Conservation (phyloP, 1,139 yeast genomes). For the Yamadazyma membranifaciens region DNA sequence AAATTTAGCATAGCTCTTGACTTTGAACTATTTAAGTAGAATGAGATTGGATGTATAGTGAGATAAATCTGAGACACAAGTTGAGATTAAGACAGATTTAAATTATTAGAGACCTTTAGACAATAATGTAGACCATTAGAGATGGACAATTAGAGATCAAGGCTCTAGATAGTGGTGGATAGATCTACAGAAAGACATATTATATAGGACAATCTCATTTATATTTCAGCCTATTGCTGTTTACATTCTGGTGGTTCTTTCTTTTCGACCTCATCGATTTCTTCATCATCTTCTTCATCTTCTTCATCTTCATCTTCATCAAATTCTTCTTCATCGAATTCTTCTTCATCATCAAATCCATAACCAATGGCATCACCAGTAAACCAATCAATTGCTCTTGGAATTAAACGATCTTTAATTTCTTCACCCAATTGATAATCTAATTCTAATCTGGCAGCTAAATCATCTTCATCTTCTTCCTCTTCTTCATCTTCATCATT, state of each 20-base stretch:
- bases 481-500: constrained; percentile 44
- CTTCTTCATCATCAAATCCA: constrained; percentile 52
- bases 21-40: too few relatives aligned
- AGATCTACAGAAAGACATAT: background rate
- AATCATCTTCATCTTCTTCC: constrained; percentile 57
- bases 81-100: too few relatives aligned
- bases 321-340: constrained; percentile 42
- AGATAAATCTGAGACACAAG: too few relatives aligned
- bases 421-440: constrained; percentile 97
- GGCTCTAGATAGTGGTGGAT: too few relatives aligned
- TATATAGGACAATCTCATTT: background rate
- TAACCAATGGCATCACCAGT: constrained; percentile 90
- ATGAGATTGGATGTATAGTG: too few relatives aligned
- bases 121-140: too few relatives aligned
- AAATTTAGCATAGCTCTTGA: too few relatives aligned
- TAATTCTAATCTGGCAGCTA: constrained; percentile 82
- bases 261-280: constrained; percentile 38
- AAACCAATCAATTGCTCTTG: constrained; percentile 97
- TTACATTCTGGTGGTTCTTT: constrained; percentile 86
- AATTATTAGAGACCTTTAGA: too few relatives aligned
- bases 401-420: constrained; percentile 90
- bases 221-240: constrained; percentile 45
- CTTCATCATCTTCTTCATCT: constrained; percentile 50
- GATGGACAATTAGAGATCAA: too few relatives aligned
- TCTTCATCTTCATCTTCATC: constrained; percentile 33